phyloP scores from a whole-genome alignment of 257 asterid genomes.

The Henckelia pumila region DNA sequence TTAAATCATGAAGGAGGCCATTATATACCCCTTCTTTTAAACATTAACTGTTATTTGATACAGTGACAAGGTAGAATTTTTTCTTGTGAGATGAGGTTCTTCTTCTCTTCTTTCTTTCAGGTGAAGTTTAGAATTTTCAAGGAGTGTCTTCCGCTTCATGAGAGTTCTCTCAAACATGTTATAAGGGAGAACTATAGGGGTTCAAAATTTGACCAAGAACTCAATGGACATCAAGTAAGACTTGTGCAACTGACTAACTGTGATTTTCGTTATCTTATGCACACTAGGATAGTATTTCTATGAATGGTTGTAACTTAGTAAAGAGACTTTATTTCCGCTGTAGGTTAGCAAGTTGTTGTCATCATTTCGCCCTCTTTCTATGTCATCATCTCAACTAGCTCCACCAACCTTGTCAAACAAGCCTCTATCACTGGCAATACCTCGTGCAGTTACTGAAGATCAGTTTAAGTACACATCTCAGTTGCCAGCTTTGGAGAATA shows the following conservation, averaged over 20 bases:
- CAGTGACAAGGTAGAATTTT: background rate
- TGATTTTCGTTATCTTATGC: constrained; percentile 13
- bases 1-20: background rate
- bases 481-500: constrained; percentile 26
- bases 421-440: constrained; percentile 27
- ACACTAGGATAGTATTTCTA: constrained; percentile 7
- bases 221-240: constrained; percentile 58
- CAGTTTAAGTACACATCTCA: constrained; percentile 28
- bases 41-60: constrained; percentile 4
- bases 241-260: constrained; percentile 2
- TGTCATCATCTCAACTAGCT: constrained; percentile 28
- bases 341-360: constrained; percentile 57
- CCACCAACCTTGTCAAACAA: constrained; percentile 27
- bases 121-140: constrained; percentile 59
- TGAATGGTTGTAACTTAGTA: constrained; percentile 5
- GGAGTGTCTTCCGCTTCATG: constrained; percentile 72
- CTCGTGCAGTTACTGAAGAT: constrained; percentile 27
- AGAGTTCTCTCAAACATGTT: constrained; percentile 47
- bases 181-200: constrained; percentile 61
- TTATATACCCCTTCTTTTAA: background rate
- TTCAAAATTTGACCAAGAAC: constrained; percentile 68
- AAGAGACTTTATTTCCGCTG: constrained; percentile 7
- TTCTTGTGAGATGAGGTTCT: constrained; percentile 24
- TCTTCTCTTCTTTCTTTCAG: constrained; percentile 38
- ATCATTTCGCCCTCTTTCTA: constrained; percentile 46